Conservation (phyloP, 73 alveolate genomes). For the Paramecium biaurelia region DNA sequence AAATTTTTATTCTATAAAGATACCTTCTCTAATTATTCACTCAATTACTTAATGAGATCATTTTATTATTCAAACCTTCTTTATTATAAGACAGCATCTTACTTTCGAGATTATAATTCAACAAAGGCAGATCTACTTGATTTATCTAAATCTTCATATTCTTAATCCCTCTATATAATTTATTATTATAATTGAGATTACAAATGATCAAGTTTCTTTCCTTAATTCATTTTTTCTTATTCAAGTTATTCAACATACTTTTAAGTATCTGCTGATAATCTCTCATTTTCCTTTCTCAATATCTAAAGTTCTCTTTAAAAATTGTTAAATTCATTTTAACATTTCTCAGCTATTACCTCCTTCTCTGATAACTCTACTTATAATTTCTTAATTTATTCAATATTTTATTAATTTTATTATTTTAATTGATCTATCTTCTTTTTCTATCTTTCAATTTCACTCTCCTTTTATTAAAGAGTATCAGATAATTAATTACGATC, state of each 20-base stretch:
- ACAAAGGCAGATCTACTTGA: constrained; percentile 10
- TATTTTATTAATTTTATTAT: not conserved
- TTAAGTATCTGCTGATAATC: not conserved
- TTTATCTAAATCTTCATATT: constrained; percentile 10
- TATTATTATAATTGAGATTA: not conserved
- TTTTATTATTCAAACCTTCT: not conserved
- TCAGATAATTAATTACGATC: constrained; percentile 2
- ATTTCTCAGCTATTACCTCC: not conserved
- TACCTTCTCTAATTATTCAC: not conserved
- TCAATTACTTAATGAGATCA: not conserved
- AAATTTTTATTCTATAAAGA: not conserved
- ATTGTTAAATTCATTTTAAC: not conserved
- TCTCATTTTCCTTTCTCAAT: constrained; percentile 37
- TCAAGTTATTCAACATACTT: not conserved
- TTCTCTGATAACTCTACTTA: not conserved
- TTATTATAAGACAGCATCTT: not conserved
- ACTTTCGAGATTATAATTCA: not conserved
- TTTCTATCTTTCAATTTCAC: not conserved
- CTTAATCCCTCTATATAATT: not conserved
- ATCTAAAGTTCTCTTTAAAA: not conserved
- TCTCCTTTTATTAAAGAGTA: constrained; percentile 19
- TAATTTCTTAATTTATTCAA: not conserved
- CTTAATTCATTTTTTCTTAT: not conserved
- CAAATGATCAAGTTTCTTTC: constrained; percentile 6
- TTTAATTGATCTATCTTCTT: not conserved